A percentile compares a stretch with the other conserved stretches of the same genome.
These are phyloP conservation scores for Arabidopsis hybrid DNA, from an alignment of 441 rosid genomes.

Conservation along the genomic window DNA sequence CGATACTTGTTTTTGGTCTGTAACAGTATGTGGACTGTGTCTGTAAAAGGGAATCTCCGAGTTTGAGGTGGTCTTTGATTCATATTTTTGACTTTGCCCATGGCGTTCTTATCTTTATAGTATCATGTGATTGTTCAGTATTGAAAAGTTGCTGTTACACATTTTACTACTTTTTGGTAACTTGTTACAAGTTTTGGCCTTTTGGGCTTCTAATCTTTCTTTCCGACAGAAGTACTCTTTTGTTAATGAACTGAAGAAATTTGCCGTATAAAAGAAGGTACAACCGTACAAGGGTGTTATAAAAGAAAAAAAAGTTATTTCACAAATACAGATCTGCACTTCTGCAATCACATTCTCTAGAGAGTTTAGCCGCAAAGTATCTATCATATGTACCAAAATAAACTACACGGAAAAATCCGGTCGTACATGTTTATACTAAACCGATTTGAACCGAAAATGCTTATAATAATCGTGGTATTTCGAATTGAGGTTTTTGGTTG, in stretches of 20 bases:
- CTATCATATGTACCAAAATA: no score
- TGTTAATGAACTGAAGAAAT: no score
- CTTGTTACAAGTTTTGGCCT: neutral
- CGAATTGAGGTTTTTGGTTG: neutral
- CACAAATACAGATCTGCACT: no score
- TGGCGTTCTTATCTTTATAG: neutral
- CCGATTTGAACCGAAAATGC: no score
- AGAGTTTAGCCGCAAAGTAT: no score
- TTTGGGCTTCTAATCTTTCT: neutral
- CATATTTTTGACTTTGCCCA: neutral
- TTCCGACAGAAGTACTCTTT: no score
- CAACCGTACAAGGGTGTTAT: no score
- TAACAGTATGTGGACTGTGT: conserved; percentile 12
- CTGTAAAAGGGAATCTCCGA: conserved; percentile 16
- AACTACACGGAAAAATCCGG: no score
- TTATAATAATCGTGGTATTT: neutral
- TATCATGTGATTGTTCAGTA: neutral
- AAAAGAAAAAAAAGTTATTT: no score
- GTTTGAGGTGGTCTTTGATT: conserved; percentile 21
- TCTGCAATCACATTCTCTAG: no score
- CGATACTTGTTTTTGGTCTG: conserved; percentile 13
- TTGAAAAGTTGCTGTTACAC: conserved; percentile 8
- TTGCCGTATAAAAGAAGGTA: neutral
- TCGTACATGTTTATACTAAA: no score
- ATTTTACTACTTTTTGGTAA: neutral